Evolutionary conservation across 2,329 filamentous ascomycete genomes (phyloP), one percentile per base, ranked within the genome.

Genomic region (Aspergillus nomiae): DNA sequence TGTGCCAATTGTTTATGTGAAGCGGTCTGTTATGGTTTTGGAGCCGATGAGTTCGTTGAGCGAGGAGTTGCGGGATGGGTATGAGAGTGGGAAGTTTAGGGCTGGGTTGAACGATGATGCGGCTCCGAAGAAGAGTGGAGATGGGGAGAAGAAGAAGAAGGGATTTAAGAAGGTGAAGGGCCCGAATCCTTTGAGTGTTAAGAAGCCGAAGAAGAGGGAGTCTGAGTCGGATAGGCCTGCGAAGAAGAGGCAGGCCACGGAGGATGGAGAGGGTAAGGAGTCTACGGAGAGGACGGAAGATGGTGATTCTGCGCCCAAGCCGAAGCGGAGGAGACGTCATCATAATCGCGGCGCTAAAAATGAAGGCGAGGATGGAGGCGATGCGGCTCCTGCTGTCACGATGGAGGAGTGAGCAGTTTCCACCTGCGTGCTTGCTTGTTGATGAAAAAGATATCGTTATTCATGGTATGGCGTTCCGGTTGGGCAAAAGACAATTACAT

Each of bases 1-100:
- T 56, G 81, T 83, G 36, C 82, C 82, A 19, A 80, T 83, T 32
- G 78, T 84, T 50, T 84, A 83, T 69, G 82, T 84, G 36, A 83
- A 83, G 71, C 75, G 82, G 54, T 83, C 81, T 19, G 81, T 83
- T 9, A 83, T 83, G 81, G 76, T 83, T 16, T 68, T 83, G 60
- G 81, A 83, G 69, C 81, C 82, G 16, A 74, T 83, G 75, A 82
- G 80, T 60, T 74, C 70, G 24, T 72, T 74, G 1, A 82, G 80
- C 16, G 78, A 81, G 66, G 72, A 72, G 26, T 72, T 81, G 14
- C 73, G 79, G 43, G 76, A 81, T 54, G 77, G 76, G 1, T 72
- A 77, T n/a, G 81, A 83, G 72, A 77, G 73, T 63, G 78, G 77
- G 45, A 83, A 83, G 67, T 81, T 83, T 64, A 76, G 77, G 51